phyloP scores from a whole-genome alignment of 768 basidiomycete species.

The Paxillus rubicundulus region DNA sequence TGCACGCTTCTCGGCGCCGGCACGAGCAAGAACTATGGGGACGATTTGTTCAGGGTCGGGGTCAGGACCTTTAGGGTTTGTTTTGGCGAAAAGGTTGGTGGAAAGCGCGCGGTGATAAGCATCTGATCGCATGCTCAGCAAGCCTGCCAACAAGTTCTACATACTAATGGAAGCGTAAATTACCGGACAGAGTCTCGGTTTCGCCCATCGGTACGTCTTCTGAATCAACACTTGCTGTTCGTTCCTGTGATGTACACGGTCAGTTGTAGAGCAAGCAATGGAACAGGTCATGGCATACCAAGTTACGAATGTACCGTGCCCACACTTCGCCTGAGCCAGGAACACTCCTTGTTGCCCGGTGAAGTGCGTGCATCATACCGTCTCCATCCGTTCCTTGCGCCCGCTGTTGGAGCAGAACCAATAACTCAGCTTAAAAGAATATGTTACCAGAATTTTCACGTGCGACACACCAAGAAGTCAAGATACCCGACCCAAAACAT shows the following conservation, averaged over 20 bases:
- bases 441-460: background rate
- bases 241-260: conserved; percentile 18
- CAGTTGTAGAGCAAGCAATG: background rate
- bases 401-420: conserved; percentile 1
- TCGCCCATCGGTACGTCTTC: conserved; percentile 20
- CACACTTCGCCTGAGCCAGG: conserved; percentile 77
- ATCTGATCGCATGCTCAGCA: conserved; percentile 36
- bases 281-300: conserved; percentile 43
- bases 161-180: background rate
- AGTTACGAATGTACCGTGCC: conserved; percentile 71
- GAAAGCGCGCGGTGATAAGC: conserved; percentile 57
- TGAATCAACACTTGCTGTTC: conserved; percentile 4
- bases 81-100: conserved; percentile 48
- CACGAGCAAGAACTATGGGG: conserved; percentile 60
- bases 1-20: conserved; percentile 58
- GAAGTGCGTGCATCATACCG: conserved; percentile 41
- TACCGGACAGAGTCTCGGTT: conserved; percentile 28
- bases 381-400: conserved; percentile 43
- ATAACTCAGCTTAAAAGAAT: conserved; percentile 1
- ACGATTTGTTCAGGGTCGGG: conserved; percentile 64
- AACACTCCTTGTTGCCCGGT: conserved; percentile 66
- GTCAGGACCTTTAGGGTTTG: conserved; percentile 15
- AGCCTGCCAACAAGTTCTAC: background rate
- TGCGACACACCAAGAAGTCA: conserved; percentile 58
- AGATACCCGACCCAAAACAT: conserved; percentile 74